Evolutionary conservation across 2,329 filamentous ascomycete species (phyloP), one percentile per base, ranked within the genome.

Genomic region (Albifimbria verrucaria): DNA sequence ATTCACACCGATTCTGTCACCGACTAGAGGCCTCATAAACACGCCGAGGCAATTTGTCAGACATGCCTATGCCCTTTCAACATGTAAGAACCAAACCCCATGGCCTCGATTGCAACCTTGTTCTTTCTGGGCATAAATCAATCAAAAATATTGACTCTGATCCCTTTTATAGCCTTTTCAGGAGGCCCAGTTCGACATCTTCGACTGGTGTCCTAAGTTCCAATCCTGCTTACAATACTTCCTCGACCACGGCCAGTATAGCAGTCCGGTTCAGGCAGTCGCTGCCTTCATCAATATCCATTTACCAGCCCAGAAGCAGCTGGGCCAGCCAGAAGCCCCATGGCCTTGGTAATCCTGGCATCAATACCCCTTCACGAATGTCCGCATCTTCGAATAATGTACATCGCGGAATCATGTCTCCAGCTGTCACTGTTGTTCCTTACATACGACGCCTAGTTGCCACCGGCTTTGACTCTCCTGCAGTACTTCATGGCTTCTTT

Each of bases 401-500:
- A 17, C 32, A 39, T 15, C 32, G 32, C 4, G 32, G 32, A 12
- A 39, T 39, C 12, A 17, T 39, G 32, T 39, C 32, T 4, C 68
- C 66, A 15, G 64, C 66, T 41, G 79, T 92, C 45, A 91, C 89
- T 2, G 77, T 97, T 11, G 82, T 94, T 4, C 93, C 94, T 0
- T 99, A 96, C 69, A 87, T 97, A 57, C 87, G 93, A 28, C 89
- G 94, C 17, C 81, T 97, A 2, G 86, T 97, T 46, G 90, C 90
- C 17, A 97, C 93, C 0, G 93, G 92, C 2, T 94, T 96, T 75
- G 94, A 97, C 69, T 86, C 86, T 41, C 86, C 89, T 0, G 86
- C 86, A 1, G 87, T 97, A n/a, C 76, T 99, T 55, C 90, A 96
- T 66, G 92, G 92, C 11, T 96, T 97, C 75, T 99, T 97, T 63